A percentile compares a stretch with the other conserved stretches of the same genome.
Evolutionary conservation across 306 rosid species (phyloP).

Genomic region (Ormosia semicastrata): DNA sequence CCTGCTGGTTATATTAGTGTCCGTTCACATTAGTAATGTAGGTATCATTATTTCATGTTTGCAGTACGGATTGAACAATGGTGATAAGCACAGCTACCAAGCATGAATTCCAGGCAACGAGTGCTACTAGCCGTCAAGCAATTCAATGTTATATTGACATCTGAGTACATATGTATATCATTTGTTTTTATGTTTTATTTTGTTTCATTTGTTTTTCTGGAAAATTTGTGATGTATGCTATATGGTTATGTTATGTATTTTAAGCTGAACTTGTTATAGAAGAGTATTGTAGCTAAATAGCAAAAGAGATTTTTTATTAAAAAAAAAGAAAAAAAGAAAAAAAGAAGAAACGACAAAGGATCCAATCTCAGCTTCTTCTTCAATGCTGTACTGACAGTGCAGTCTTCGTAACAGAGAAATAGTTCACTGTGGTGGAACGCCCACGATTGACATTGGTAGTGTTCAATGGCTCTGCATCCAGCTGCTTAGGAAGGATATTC

Average conservation of each 20-base stretch:
- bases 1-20: background rate
- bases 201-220: slow-evolving; percentile 15
- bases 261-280: background rate
- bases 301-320: background rate
- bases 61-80: slow-evolving; percentile 78
- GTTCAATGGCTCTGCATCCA: background rate
- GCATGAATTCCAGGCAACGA: slow-evolving; percentile 48
- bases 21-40: slow-evolving; percentile 17
- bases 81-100: slow-evolving; percentile 42
- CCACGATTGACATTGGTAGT: background rate
- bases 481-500: background rate
- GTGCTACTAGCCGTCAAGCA: slow-evolving; percentile 5
- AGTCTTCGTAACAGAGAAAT: background rate
- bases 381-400: background rate
- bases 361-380: background rate
- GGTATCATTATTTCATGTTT: slow-evolving; percentile 7
- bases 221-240: background rate
- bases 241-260: slow-evolving; percentile 17
- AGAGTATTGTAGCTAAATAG: slow-evolving; percentile 1
- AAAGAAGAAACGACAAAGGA: background rate
- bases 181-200: background rate
- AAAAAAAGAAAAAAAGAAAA: background rate
- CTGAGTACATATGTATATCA: slow-evolving; percentile 37
- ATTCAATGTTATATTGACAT: slow-evolving; percentile 25
- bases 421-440: background rate